phyloP scores from a whole-genome alignment of 73 alveolate species.

The Stentor roeselii region DNA sequence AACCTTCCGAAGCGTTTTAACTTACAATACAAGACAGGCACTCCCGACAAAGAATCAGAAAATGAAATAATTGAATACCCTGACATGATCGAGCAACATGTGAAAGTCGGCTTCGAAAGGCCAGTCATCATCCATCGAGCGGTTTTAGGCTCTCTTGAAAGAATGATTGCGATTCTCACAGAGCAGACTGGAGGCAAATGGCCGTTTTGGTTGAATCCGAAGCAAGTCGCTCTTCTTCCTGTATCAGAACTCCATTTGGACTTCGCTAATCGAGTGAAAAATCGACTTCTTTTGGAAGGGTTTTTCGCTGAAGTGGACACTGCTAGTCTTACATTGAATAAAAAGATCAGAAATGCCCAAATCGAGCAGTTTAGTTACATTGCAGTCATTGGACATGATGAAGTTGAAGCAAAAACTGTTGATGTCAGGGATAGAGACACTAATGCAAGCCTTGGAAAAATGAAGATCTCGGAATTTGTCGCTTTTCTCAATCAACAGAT shows the following conservation, averaged over 20 bases:
- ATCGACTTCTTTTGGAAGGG: constrained; percentile 76
- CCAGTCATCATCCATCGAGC: constrained; percentile 99
- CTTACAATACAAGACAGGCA: constrained; percentile 85
- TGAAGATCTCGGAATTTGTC: constrained; percentile 56
- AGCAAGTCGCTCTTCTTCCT: constrained; percentile 93
- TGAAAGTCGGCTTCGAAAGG: constrained; percentile 96
- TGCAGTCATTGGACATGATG: constrained; percentile 98
- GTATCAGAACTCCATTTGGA: constrained; percentile 88
- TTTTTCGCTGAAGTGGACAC: constrained; percentile 83
- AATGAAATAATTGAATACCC: constrained; percentile 39
- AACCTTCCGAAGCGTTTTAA: constrained; percentile 97
- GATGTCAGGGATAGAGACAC: constrained; percentile 95
- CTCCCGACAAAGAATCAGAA: constrained; percentile 51
- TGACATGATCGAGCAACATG: constrained; percentile 56
- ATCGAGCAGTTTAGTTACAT: constrained; percentile 91
- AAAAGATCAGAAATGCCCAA: constrained; percentile 97
- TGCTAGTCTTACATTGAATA: constrained; percentile 82
- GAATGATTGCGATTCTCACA: constrained; percentile 92
- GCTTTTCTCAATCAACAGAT: constrained; percentile 38
- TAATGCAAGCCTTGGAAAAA: constrained; percentile 78
- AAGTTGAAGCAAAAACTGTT: constrained; percentile 79
- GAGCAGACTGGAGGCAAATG: constrained; percentile 99
- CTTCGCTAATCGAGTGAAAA: constrained; percentile 80
- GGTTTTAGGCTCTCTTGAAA: constrained; percentile 97
- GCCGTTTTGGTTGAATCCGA: constrained; percentile 99